Conservation (phyloP, 176 grass and related monocot species). For the Eleusine indica region DNA sequence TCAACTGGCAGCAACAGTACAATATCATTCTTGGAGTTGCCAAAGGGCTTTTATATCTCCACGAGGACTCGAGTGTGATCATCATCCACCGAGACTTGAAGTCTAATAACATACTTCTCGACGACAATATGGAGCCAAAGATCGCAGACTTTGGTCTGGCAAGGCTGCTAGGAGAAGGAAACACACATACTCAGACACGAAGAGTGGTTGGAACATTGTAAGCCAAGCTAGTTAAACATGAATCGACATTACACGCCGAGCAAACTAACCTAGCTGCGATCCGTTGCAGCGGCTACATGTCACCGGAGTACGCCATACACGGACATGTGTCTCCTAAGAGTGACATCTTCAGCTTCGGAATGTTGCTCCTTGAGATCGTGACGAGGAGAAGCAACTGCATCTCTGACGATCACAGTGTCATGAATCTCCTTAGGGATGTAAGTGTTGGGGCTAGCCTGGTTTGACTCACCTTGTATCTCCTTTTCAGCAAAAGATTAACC, state of each 20-base stretch:
- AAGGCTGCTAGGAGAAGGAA: slow-evolving; percentile 36
- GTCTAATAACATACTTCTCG: slow-evolving; percentile 48
- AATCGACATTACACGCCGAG: background rate
- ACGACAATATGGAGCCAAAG: slow-evolving; percentile 45
- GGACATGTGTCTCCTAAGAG: slow-evolving; percentile 48
- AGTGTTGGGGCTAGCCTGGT: background rate
- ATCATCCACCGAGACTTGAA: slow-evolving; percentile 60
- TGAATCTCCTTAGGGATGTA: slow-evolving; percentile 49
- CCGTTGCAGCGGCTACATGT: slow-evolving; percentile 49
- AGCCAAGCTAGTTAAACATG: background rate
- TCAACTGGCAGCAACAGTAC: slow-evolving; percentile 40
- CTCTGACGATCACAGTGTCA: background rate
- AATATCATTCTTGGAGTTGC: slow-evolving; percentile 52
- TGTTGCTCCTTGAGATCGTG: slow-evolving; percentile 57
- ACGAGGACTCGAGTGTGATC: slow-evolving; percentile 47
- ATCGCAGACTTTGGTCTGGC: slow-evolving; percentile 59
- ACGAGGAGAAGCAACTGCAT: slow-evolving; percentile 41
- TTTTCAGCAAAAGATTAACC: background rate
- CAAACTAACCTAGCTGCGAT: background rate
- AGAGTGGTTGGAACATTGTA: slow-evolving; percentile 48
- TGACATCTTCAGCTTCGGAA: slow-evolving; percentile 53
- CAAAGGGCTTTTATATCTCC: slow-evolving; percentile 58
- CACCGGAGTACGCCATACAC: slow-evolving; percentile 16
- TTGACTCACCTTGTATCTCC: background rate
- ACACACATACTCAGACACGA: slow-evolving; percentile 24